Evolutionary conservation across 441 rosid genomes (phyloP).

Genomic region (Erodium moschatum): DNA sequence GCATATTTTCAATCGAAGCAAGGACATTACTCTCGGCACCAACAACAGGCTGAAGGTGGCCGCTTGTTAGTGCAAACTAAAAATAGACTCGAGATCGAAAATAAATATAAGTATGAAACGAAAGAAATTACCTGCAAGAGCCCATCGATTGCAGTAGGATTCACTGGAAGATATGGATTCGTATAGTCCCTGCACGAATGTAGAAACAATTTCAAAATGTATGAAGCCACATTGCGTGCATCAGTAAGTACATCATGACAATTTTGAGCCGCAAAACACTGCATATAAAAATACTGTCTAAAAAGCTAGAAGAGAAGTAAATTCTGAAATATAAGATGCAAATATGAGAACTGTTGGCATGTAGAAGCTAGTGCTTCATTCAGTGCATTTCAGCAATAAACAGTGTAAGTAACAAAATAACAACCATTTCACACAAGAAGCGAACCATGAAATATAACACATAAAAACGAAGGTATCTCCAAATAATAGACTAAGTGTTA

Average conservation of each 20-base stretch:
- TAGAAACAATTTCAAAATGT: slow-evolving; percentile 18
- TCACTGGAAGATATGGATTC: slow-evolving; percentile 93
- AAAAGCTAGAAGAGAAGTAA: too few relatives aligned
- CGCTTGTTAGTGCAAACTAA: slow-evolving; percentile 18
- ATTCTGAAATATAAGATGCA: too few relatives aligned
- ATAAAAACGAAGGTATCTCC: background rate
- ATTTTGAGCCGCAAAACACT: too few relatives aligned
- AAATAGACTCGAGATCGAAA: too few relatives aligned
- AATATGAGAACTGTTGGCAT: background rate
- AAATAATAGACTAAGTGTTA: too few relatives aligned
- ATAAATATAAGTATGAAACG: background rate
- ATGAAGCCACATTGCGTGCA: too few relatives aligned
- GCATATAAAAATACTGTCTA: too few relatives aligned
- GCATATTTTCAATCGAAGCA: slow-evolving; percentile 94
- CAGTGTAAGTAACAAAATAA: background rate
- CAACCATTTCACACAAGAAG: background rate
- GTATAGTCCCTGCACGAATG: slow-evolving; percentile 71
- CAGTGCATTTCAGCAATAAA: background rate
- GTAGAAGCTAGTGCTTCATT: background rate
- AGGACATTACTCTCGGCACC: slow-evolving; percentile 95
- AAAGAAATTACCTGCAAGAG: slow-evolving; percentile 49
- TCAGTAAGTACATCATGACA: too few relatives aligned
- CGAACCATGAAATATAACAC: background rate
- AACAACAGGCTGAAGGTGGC: slow-evolving; percentile 46
- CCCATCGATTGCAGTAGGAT: slow-evolving; percentile 88